Base-by-base conservation (phyloP, 2,329 filamentous ascomycete species). In the Mollisiaceae sp. region DNA sequence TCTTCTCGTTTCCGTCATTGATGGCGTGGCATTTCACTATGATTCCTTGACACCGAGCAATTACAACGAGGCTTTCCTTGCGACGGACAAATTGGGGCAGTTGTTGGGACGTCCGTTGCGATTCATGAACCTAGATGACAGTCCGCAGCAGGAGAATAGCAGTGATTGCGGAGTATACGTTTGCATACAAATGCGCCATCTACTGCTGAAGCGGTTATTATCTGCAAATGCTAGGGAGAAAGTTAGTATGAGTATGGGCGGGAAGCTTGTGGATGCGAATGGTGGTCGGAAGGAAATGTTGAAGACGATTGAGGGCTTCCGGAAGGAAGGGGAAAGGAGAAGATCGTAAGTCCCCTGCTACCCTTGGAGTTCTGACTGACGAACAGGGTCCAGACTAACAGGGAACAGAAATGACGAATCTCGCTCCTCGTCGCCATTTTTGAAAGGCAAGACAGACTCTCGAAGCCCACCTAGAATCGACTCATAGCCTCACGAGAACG, bases 101-200 rank as follows among this genome's bases (percentile, higher is more conserved):
- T 80, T 98, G 36, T 83, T 98, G 0, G 83, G 84, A 39, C 85
- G 86, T 64, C 83, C 83, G 5, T 79, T 96, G 20, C 83, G 89
- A 22, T 97, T 96, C 76, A 86, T 94, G 74, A 89, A 94, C 77
- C 84, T 99, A 62, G 83, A 90, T 0, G 94, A 98, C 75, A 91
- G 88, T 11, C 95, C 95, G 0, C 91, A 96, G 74, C 95, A 99
- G 78, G 90, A 94, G 72, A 98, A 98, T 71, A 89, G 91, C 32
- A 94, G 87, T 75, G 95, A 99, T 78, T 99, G 95, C 73, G 95
- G 95, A 20, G 92, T 99, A 0, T 98, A 94, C 77, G 95, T 99
- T 2, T 98, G 95, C 78, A 86, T 98, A 70, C 85, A 94, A 68
- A 99, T 99, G 94, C 89, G 93, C 58, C 91, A 97, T 79, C 81